Conservation (phyloP, 768 basidiomycete genomes). For the Lactifluus rugatus region DNA sequence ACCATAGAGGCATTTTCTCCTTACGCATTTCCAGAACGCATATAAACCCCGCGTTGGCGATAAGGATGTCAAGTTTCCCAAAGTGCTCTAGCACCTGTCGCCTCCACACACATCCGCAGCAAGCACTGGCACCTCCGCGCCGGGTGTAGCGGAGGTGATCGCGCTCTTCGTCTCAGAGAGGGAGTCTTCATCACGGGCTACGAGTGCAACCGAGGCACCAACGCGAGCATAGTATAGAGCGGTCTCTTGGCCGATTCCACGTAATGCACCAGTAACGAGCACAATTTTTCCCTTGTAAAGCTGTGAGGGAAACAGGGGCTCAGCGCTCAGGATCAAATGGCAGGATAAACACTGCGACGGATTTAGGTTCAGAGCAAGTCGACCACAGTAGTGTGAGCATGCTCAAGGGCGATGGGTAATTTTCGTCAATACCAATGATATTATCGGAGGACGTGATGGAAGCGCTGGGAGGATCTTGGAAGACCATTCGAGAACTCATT, state of each 20-base stretch:
- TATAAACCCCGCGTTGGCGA: constrained; percentile 1
- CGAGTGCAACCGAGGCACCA: background rate
- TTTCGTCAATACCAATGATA: constrained; percentile 1
- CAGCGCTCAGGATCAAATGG: background rate
- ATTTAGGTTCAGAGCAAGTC: too few species aligned
- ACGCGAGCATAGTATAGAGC: background rate
- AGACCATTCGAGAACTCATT: too few species aligned
- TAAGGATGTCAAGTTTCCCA: constrained; percentile 2
- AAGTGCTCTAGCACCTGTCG: background rate
- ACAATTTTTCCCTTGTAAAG: background rate
- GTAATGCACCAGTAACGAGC: constrained; percentile 9
- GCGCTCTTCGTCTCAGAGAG: background rate
- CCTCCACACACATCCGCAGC: background rate
- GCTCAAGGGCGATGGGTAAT: constrained; percentile 2
- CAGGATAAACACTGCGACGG: constrained; percentile 4
- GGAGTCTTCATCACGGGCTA: background rate
- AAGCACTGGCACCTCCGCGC: background rate
- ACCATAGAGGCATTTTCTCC: too few species aligned
- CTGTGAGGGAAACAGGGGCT: background rate
- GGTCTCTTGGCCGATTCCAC: constrained; percentile 8
- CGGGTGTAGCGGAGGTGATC: background rate
- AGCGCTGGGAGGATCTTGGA: too few species aligned
- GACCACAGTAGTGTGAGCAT: too few species aligned
- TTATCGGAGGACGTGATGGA: background rate
- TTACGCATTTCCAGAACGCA: background rate